phyloP scores from a whole-genome alignment of 2,329 filamentous ascomycete species.

The Fusarium denticulatum region DNA sequence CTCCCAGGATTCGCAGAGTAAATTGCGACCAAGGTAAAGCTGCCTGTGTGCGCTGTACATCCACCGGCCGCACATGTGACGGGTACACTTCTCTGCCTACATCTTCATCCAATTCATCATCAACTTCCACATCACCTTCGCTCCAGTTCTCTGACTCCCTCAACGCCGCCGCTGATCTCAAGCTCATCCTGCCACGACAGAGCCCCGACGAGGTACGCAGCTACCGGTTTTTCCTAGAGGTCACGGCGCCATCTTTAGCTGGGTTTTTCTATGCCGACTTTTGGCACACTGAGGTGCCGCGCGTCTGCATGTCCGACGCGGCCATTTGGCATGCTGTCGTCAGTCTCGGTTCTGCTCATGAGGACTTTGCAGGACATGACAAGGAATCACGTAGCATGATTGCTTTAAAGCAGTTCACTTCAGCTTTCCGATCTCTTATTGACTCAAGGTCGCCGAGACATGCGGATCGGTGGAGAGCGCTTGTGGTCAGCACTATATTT shows the following conservation, averaged over 20 bases:
- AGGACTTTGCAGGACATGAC: background rate
- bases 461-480: conserved; percentile 14
- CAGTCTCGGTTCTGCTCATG: conserved; percentile 10
- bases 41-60: conserved; percentile 1
- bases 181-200: background rate
- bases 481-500: conserved; percentile 12
- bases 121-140: background rate
- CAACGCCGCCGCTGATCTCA: background rate
- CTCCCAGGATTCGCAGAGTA: background rate
- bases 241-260: background rate
- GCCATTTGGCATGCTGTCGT: conserved; percentile 26
- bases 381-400: background rate
- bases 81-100: background rate
- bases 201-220: background rate
- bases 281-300: conserved; percentile 1
- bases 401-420: conserved; percentile 2
- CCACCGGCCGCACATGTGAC: conserved; percentile 12
- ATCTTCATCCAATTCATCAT: background rate
- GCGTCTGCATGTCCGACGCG: conserved; percentile 3
- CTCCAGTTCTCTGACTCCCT: too few species aligned
- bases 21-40: background rate
- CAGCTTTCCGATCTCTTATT: background rate
- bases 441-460: background rate
- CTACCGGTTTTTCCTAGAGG: conserved; percentile 4
- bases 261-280: conserved; percentile 16